A percentile compares a stretch with the other conserved stretches of the same genome.
These are phyloP conservation scores for Aurifilum marmelostoma DNA, from an alignment of 2,329 filamentous ascomycete genomes.

Conservation along the genomic window DNA sequence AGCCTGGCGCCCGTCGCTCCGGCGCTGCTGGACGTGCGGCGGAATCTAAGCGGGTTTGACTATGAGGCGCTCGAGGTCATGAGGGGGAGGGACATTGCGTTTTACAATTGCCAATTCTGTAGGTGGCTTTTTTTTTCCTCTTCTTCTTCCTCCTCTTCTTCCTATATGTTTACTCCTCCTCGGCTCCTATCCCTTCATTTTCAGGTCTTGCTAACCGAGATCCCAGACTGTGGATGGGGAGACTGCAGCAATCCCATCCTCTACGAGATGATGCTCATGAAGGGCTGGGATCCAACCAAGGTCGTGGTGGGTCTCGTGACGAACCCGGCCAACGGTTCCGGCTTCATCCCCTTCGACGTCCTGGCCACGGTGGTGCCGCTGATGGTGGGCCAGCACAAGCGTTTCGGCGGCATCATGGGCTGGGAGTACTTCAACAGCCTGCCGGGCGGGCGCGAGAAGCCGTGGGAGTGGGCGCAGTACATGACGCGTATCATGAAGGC, in stretches of 20 bases:
- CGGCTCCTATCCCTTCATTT: not conserved
- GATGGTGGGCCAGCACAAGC: conserved; percentile 60
- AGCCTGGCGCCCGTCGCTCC: conserved; percentile 79
- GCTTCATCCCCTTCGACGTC: conserved; percentile 62
- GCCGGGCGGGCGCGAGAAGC: conserved; percentile 59
- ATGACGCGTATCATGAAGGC: conserved; percentile 53
- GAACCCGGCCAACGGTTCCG: conserved; percentile 71
- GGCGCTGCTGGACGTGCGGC: conserved; percentile 64
- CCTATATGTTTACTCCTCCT: not conserved
- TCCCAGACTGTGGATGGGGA: conserved; percentile 76
- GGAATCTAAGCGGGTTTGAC: conserved; percentile 74
- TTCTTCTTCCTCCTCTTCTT: too few species aligned
- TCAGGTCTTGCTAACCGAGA: not conserved
- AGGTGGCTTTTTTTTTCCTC: not conserved
- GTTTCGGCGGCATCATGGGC: conserved; percentile 80
- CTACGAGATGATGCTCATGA: conserved; percentile 50
- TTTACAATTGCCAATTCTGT: conserved; percentile 79
- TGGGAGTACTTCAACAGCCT: conserved; percentile 84
- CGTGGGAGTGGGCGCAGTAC: conserved; percentile 74
- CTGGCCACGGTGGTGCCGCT: conserved; percentile 60
- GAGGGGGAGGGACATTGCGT: conserved; percentile 66
- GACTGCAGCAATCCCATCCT: conserved; percentile 57
- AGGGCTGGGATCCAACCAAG: conserved; percentile 69
- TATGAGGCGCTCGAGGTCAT: conserved; percentile 71
- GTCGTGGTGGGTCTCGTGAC: conserved; percentile 77